These are phyloP conservation scores for Triadica sebifera DNA, from an alignment of 345 rosid genomes.

Conservation along the genomic window DNA sequence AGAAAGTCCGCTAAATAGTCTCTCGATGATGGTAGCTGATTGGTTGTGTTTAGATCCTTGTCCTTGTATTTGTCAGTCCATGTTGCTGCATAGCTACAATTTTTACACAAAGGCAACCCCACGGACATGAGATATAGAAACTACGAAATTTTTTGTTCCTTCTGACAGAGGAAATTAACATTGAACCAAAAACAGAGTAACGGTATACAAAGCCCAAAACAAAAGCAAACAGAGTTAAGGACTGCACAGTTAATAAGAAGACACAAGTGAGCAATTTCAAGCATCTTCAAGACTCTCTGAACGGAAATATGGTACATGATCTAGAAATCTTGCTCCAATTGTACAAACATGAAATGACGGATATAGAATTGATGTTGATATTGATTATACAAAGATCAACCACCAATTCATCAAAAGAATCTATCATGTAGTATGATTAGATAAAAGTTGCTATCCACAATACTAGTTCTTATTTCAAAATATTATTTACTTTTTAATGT, in stretches of 20 bases:
- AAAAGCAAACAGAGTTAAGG: not conserved
- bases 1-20: conserved; percentile 71
- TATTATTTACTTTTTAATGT: too few species aligned
- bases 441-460: not conserved
- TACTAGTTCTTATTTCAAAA: not conserved
- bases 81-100: conserved; percentile 76
- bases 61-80: conserved; percentile 83
- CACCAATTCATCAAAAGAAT: not conserved
- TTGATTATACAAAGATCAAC: not conserved
- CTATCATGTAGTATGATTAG: not conserved
- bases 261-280: not conserved
- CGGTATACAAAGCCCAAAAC: not conserved
- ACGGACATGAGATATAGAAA: not conserved
- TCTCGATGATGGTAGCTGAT: conserved; percentile 62
- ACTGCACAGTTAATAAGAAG: not conserved
- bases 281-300: not conserved
- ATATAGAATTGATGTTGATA: not conserved
- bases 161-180: not conserved
- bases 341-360: too few species aligned
- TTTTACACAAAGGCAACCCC: not conserved
- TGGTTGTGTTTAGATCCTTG: conserved; percentile 50
- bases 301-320: too few species aligned
- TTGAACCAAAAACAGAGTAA: not conserved
- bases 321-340: not conserved
- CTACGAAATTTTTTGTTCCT: not conserved